These are phyloP conservation scores for Clitopilus passeckerianus DNA, from an alignment of 768 basidiomycete genomes.

Conservation along the genomic window DNA sequence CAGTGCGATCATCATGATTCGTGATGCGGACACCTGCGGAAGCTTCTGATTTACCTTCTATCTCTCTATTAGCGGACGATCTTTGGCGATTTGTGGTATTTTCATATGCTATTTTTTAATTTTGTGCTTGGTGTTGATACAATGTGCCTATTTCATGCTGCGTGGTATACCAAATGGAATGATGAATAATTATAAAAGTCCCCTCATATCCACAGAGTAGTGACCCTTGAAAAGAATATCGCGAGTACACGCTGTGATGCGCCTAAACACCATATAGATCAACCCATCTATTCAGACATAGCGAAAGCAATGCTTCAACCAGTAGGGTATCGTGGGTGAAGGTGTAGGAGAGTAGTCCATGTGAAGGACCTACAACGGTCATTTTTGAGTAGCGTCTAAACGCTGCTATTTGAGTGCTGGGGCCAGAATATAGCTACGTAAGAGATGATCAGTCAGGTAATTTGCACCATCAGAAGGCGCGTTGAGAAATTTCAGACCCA, in stretches of 20 bases:
- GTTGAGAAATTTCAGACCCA: conserved; percentile 24
- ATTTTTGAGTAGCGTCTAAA: conserved; percentile 49
- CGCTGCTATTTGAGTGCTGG: conserved; percentile 46
- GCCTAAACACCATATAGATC: conserved; percentile 49
- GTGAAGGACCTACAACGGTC: conserved; percentile 59
- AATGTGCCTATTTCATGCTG: conserved; percentile 11
- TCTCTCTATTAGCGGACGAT: conserved; percentile 12
- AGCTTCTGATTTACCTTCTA: conserved; percentile 7
- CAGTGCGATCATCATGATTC: conserved; percentile 13
- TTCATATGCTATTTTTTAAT: conserved; percentile 14
- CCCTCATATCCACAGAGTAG: background rate
- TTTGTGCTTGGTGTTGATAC: conserved; percentile 16
- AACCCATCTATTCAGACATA: conserved; percentile 73
- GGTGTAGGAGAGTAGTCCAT: conserved; percentile 58
- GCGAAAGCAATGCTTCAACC: conserved; percentile 57
- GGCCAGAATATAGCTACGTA: conserved; percentile 41
- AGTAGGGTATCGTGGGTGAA: conserved; percentile 59
- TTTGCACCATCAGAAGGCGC: conserved; percentile 3
- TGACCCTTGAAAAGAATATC: background rate
- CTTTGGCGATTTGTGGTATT: conserved; percentile 5
- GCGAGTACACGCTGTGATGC: conserved; percentile 1
- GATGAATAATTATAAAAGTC: conserved; percentile 9
- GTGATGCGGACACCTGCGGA: conserved; percentile 1
- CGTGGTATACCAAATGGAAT: conserved; percentile 15
- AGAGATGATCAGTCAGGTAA: background rate